Conservation (phyloP, 2,329 filamentous ascomycete species). For the Xylariaceae sp. region DNA sequence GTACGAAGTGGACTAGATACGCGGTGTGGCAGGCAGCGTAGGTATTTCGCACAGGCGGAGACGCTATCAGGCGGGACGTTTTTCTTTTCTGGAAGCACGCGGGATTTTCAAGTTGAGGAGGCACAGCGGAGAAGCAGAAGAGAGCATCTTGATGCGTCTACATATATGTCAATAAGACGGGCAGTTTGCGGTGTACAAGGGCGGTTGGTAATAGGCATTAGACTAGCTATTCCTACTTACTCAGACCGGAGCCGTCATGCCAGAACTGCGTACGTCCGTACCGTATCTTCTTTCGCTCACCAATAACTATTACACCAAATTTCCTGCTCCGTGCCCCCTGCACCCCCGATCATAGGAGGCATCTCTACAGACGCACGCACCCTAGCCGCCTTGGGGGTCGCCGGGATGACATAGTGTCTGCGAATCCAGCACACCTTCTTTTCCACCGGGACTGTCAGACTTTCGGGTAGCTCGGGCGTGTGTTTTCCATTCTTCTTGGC, state of each 20-base stretch:
- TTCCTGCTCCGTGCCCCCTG: conserved; percentile 1
- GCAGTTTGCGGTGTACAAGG: conserved; percentile 1
- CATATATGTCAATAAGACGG: neutral
- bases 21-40: neutral
- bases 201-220: conserved; percentile 2
- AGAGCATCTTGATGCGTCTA: neutral
- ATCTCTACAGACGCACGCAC: neutral
- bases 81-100: conserved; percentile 1
- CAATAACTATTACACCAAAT: neutral
- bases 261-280: neutral
- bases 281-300: neutral
- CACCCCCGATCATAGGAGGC: conserved; percentile 3
- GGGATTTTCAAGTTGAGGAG: conserved; percentile 6
- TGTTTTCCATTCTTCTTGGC: conserved; percentile 10
- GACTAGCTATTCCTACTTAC: too few relatives aligned
- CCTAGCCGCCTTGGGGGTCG: conserved; percentile 4
- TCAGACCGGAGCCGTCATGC: neutral
- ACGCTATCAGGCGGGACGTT: conserved; percentile 11
- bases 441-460: conserved; percentile 9
- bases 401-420: conserved; percentile 8
- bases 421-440: conserved; percentile 6
- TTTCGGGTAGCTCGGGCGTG: conserved; percentile 10
- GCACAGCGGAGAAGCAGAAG: neutral
- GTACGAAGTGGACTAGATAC: too few relatives aligned
- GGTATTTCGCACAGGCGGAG: neutral